Conservation (phyloP, 805 yeast species). For the Sungouiozyma intestinalis region DNA sequence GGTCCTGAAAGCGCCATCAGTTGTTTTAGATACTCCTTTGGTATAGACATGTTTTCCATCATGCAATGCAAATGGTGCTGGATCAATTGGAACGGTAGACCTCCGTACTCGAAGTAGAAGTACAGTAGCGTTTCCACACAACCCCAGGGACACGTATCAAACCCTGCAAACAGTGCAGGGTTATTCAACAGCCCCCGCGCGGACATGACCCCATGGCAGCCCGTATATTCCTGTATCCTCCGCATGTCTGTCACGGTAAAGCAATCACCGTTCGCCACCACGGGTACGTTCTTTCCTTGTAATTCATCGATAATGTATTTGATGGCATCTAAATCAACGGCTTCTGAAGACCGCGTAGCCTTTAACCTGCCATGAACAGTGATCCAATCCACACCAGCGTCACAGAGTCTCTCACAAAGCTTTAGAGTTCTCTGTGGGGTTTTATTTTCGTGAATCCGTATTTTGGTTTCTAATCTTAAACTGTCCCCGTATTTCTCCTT, state of each 20-base stretch:
- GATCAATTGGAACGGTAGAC: constrained; percentile 70
- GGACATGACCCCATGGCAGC: constrained; percentile 91
- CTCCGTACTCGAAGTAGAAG: constrained; percentile 58
- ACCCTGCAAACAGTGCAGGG: constrained; percentile 82
- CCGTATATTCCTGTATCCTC: constrained; percentile 52
- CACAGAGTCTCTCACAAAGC: constrained; percentile 65
- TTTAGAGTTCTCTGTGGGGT: constrained; percentile 47
- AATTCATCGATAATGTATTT: constrained; percentile 41
- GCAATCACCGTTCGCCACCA: constrained; percentile 98
- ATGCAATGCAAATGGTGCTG: constrained; percentile 88
- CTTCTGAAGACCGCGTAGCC: constrained; percentile 72
- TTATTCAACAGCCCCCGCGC: constrained; percentile 80
- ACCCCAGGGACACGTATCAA: constrained; percentile 72
- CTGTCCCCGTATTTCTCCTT: constrained; percentile 60
- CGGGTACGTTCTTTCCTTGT: constrained; percentile 49
- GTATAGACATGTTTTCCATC: constrained; percentile 47
- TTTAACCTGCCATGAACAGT: constrained; percentile 91
- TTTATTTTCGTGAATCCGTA: constrained; percentile 72
- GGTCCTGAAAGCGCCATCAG: constrained; percentile 53
- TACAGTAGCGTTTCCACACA: constrained; percentile 81
- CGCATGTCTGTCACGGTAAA: constrained; percentile 55
- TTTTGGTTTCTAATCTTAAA: constrained; percentile 83
- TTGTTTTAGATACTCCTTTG: constrained; percentile 40
- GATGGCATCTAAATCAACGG: constrained; percentile 79
- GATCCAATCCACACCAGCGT: constrained; percentile 85